Percentiles rank a stretch among this genome's conserved stretches.
Evolutionary conservation across 805 yeast genomes (phyloP).

Genomic region (Schizosaccharomyces cryophilus): DNA sequence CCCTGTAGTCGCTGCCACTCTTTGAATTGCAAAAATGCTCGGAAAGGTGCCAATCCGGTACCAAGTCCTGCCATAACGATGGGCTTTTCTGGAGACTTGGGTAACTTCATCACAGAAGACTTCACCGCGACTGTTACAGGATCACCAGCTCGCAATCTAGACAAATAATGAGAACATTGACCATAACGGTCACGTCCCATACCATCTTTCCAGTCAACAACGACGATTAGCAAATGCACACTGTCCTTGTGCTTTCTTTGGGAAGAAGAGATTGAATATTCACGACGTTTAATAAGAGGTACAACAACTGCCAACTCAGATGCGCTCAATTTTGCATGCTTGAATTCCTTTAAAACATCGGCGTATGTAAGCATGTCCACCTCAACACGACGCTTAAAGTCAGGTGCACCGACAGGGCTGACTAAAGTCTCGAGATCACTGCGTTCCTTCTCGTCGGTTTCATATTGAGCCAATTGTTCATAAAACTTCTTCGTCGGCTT

Average conservation of each 20-base stretch:
- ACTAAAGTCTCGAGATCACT: slow-evolving; percentile 36
- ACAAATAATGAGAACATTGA: slow-evolving; percentile 76
- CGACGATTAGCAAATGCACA: slow-evolving; percentile 75
- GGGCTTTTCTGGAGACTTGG: slow-evolving; percentile 67
- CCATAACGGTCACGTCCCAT: slow-evolving; percentile 73
- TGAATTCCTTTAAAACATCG: slow-evolving; percentile 57
- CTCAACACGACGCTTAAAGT: slow-evolving; percentile 63
- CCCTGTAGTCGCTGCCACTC: slow-evolving; percentile 84
- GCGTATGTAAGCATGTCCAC: slow-evolving; percentile 59
- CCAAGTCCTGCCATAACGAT: slow-evolving; percentile 93
- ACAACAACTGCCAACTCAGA: slow-evolving; percentile 46
- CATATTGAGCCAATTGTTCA: slow-evolving; percentile 52
- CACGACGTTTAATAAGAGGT: slow-evolving; percentile 84
- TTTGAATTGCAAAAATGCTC: slow-evolving; percentile 89
- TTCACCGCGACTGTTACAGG: slow-evolving; percentile 84
- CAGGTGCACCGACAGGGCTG: slow-evolving; percentile 60
- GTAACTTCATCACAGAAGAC: slow-evolving; percentile 91
- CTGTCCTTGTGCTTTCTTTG: slow-evolving; percentile 80
- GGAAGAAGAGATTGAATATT: slow-evolving; percentile 90
- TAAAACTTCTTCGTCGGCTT: slow-evolving; percentile 89
- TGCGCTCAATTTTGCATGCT: slow-evolving; percentile 55
- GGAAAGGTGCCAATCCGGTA: slow-evolving; percentile 94
- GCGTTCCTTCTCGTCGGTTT: slow-evolving; percentile 44
- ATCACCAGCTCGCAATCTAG: slow-evolving; percentile 54
- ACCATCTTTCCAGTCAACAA: slow-evolving; percentile 82